Evolutionary conservation across 192 early-diverging fungal genomes (phyloP).

Genomic region (Linnemannia hyalina): DNA sequence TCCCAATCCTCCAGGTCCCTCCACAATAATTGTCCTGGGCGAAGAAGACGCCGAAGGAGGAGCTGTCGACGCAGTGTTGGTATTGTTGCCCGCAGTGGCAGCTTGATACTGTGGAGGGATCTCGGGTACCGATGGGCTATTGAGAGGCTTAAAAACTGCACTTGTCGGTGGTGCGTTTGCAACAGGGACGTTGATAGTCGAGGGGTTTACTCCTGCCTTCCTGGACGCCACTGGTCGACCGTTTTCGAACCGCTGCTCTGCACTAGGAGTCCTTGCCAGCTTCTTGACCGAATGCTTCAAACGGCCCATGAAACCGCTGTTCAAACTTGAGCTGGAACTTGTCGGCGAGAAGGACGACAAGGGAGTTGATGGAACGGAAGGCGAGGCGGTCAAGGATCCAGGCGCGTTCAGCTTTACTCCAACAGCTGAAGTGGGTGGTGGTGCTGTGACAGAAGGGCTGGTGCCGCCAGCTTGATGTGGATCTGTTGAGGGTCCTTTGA

Average conservation of each 20-base stretch:
- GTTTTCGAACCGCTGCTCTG: slow-evolving; percentile 55
- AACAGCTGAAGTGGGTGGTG: slow-evolving; percentile 22
- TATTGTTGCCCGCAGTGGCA: neutral
- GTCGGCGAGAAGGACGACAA: slow-evolving; percentile 17
- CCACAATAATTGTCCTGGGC: slow-evolving; percentile 27
- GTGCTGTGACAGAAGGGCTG: neutral
- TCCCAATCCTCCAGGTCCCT: slow-evolving; percentile 15
- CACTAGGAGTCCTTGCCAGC: slow-evolving; percentile 55
- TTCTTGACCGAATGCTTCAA: slow-evolving; percentile 67
- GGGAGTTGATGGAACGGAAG: slow-evolving; percentile 37
- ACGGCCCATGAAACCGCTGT: slow-evolving; percentile 63
- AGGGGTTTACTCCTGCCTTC: slow-evolving; percentile 8
- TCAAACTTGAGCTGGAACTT: slow-evolving; percentile 51
- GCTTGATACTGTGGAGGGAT: neutral
- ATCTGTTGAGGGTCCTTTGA: neutral
- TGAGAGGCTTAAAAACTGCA: neutral
- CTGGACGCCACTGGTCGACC: slow-evolving; percentile 24
- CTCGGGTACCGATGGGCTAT: slow-evolving; percentile 23
- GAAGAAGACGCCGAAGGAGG: slow-evolving; percentile 25
- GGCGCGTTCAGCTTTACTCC: slow-evolving; percentile 9
- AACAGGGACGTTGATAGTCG: neutral
- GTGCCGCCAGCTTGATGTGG: neutral
- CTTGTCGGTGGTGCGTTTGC: slow-evolving; percentile 11
- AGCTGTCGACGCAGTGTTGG: neutral
- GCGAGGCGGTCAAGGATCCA: slow-evolving; percentile 48